phyloP scores from a whole-genome alignment of 2,329 filamentous ascomycete genomes.

The Teratosphaeria zuluensis region DNA sequence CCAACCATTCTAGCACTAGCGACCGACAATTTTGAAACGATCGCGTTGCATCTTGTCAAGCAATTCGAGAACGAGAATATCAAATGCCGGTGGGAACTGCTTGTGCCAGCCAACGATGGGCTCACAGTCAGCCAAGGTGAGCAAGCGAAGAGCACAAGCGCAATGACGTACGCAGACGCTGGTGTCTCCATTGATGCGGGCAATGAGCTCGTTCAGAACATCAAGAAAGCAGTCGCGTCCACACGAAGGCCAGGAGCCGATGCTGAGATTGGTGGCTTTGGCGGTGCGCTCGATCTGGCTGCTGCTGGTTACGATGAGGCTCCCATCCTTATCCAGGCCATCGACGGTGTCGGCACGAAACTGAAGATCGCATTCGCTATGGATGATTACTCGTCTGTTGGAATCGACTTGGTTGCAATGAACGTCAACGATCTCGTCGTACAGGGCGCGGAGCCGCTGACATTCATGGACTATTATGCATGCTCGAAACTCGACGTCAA shows the following conservation, averaged over 20 bases:
- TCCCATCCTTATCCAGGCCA: slow-evolving; percentile 82
- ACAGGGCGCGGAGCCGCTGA: slow-evolving; percentile 86
- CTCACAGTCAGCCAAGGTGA: slow-evolving; percentile 31
- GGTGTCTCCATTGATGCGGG: slow-evolving; percentile 92
- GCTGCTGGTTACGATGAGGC: slow-evolving; percentile 63
- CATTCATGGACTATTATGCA: slow-evolving; percentile 97
- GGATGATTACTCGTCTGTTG: slow-evolving; percentile 85
- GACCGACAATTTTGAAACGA: slow-evolving; percentile 78
- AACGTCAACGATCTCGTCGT: slow-evolving; percentile 97
- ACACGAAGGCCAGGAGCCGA: slow-evolving; percentile 81
- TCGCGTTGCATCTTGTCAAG: slow-evolving; percentile 60
- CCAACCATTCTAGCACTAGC: slow-evolving; percentile 91
- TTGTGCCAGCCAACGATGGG: slow-evolving; percentile 75
- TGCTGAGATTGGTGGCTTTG: slow-evolving; percentile 90
- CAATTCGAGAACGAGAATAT: slow-evolving; percentile 65
- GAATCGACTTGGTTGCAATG: slow-evolving; percentile 96
- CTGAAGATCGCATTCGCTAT: slow-evolving; percentile 89
- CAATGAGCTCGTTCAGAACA: slow-evolving; percentile 83
- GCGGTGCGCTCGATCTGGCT: slow-evolving; percentile 72
- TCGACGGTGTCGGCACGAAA: slow-evolving; percentile 94
- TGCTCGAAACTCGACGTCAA: slow-evolving; percentile 77
- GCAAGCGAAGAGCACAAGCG: slow-evolving; percentile 6
- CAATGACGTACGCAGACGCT: slow-evolving; percentile 79
- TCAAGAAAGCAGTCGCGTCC: slow-evolving; percentile 80
- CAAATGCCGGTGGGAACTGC: slow-evolving; percentile 72